A percentile compares a stretch with the other conserved stretches of the same genome.
phyloP scores from a whole-genome alignment of 352 stramenopile species.

The Phytophthora cryptogea region DNA sequence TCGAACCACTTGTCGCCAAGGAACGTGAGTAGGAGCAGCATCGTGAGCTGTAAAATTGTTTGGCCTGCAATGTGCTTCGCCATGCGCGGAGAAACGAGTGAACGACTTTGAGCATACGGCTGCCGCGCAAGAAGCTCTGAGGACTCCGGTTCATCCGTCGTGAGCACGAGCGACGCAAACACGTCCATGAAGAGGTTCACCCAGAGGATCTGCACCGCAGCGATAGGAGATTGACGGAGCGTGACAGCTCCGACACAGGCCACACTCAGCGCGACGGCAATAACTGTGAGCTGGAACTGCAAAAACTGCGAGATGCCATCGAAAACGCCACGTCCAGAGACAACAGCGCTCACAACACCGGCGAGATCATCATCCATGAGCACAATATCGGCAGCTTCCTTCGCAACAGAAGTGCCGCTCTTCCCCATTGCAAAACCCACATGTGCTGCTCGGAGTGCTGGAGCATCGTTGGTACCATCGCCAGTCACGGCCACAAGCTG shows the following conservation, averaged over 20 bases:
- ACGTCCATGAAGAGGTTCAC: slow-evolving; percentile 98
- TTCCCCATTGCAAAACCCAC: slow-evolving; percentile 94
- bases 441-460: slow-evolving; percentile 81
- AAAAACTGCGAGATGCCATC: slow-evolving; percentile 97
- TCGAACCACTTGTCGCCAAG: slow-evolving; percentile 45
- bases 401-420: slow-evolving; percentile 91
- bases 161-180: slow-evolving; percentile 93
- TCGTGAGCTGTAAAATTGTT: slow-evolving; percentile 85
- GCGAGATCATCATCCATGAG: slow-evolving; percentile 95
- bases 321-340: slow-evolving; percentile 95
- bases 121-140: slow-evolving; percentile 78
- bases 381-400: slow-evolving; percentile 95
- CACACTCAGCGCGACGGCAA: slow-evolving; percentile 91
- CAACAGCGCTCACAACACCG: slow-evolving; percentile 93
- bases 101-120: slow-evolving; percentile 83
- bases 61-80: slow-evolving; percentile 92
- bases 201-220: slow-evolving; percentile 95
- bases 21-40: slow-evolving; percentile 89
- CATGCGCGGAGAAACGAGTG: slow-evolving; percentile 92
- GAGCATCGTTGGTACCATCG: slow-evolving; percentile 94
- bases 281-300: slow-evolving; percentile 97
- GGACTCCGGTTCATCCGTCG: slow-evolving; percentile 89
- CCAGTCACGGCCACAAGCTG: slow-evolving; percentile 92
- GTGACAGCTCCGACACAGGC: slow-evolving; percentile 83
- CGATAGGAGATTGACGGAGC: slow-evolving; percentile 73